These are phyloP conservation scores for Podospora australis DNA, from an alignment of 495 filamentous ascomycete genomes.

Conservation along the genomic window DNA sequence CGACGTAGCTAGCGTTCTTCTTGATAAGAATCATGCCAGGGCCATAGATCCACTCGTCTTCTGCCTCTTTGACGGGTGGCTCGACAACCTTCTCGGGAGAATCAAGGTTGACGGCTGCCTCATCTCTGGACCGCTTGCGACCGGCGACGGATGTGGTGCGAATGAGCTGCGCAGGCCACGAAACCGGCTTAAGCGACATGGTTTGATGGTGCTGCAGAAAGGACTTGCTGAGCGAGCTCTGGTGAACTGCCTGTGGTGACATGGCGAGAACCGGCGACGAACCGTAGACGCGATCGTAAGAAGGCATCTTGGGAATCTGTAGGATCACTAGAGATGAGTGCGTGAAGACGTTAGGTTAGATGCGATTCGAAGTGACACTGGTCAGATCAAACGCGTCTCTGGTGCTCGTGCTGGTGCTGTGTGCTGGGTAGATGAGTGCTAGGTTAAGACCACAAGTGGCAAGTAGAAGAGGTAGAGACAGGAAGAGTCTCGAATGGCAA, in stretches of 20 bases:
- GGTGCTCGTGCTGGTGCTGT: constrained; percentile 3
- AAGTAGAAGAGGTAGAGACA: neutral
- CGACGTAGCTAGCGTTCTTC: constrained; percentile 52
- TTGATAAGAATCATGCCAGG: constrained; percentile 74
- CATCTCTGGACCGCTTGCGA: constrained; percentile 59
- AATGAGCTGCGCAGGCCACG: constrained; percentile 22
- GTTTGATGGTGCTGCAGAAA: constrained; percentile 33
- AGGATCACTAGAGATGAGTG: constrained; percentile 23
- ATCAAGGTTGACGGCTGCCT: constrained; percentile 53
- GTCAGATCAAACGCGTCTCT: constrained; percentile 17
- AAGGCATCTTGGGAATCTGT: constrained; percentile 39
- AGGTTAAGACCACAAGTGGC: neutral
- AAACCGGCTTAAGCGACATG: constrained; percentile 33
- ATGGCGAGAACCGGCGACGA: constrained; percentile 49
- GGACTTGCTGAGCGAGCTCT: constrained; percentile 38
- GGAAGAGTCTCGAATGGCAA: constrained; percentile 1
- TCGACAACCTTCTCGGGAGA: constrained; percentile 41
- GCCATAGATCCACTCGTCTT: constrained; percentile 57
- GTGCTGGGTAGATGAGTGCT: neutral
- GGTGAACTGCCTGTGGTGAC: constrained; percentile 39
- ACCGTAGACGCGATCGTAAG: constrained; percentile 38
- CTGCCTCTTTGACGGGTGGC: constrained; percentile 40
- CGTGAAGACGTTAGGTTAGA: constrained; percentile 20
- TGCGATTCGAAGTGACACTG: constrained; percentile 18
- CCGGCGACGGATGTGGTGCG: constrained; percentile 35